Evolutionary conservation across 768 basidiomycete species (phyloP), one percentile per base, ranked within the genome.

Genomic region (Leccinum ochraceum): DNA sequence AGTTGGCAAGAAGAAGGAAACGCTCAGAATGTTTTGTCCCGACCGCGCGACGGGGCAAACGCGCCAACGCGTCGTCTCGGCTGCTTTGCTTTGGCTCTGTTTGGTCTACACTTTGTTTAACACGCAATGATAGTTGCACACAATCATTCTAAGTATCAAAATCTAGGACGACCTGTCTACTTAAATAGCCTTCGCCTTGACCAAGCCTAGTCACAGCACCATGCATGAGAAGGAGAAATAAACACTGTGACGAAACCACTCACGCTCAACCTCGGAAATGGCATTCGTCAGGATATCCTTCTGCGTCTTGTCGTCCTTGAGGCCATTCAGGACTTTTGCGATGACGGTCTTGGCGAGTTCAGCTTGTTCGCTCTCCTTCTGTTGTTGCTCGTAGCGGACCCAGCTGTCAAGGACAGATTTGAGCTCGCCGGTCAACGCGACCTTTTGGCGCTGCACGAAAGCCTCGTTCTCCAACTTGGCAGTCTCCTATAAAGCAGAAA

Each of bases 311-410:
- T 94, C 90, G 67, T 98, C 95, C 74, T 84, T 79, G 65, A 98
- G 76, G 68, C 81, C 81, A 72, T 87, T 86, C 72, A 92, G 81
- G 64, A 98, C 96, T 75, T 92, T 94, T 60, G 87, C 85, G 68
- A 97, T 91, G 73, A 99, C 90, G 55, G 81, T 79, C 83, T 89
- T 87, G 64, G 94, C 89, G 59, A 99, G 87, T 54, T 93, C 91
- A 34, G 87, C 83, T 84, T 99, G 97, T 80, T 99, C 94, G 71
- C 85, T 90, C 82, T 99, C 95, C 82, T 97, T 94, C 72, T 86
- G 82, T 74, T 95, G 93, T 73, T 97, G 95, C 81, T 98, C 96
- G 78, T 88, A 95, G 73, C 97, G 91, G 59, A 95, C 96, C 95
- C 95, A 97, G 75, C 91, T 92, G 81, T 98, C 97, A 59, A 99